Evolutionary conservation across 352 stramenopile genomes (phyloP).

Genomic region (Globisporangium uncinulatum): DNA sequence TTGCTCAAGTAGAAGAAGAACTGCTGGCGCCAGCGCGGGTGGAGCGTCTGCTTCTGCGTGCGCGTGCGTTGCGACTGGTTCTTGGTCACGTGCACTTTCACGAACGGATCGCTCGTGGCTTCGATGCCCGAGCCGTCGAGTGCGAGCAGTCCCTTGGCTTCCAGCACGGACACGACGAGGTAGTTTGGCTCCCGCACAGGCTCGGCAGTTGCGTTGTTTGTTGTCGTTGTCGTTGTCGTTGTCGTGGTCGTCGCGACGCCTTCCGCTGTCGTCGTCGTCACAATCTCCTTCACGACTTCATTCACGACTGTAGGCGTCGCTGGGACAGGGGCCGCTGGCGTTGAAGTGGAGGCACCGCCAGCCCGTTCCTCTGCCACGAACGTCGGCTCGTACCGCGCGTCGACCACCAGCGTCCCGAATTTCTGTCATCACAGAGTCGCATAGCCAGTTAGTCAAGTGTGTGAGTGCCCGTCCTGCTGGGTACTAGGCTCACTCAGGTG

Average conservation of each 20-base stretch:
- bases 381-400: conserved; percentile 40
- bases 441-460: background rate
- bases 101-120: conserved; percentile 63
- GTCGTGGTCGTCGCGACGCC: conserved; percentile 8
- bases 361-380: conserved; percentile 18
- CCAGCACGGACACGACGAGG: conserved; percentile 61
- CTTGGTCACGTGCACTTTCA: conserved; percentile 47
- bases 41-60: conserved; percentile 55
- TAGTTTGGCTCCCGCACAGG: conserved; percentile 33
- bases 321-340: conserved; percentile 1
- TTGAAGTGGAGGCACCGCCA: conserved; percentile 5
- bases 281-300: conserved; percentile 7
- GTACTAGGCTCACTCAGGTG: too few relatives aligned
- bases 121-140: conserved; percentile 48
- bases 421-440: background rate
- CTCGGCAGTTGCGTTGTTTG: background rate
- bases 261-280: conserved; percentile 7
- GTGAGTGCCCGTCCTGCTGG: too few relatives aligned
- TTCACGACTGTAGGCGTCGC: conserved; percentile 3
- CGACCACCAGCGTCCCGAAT: conserved; percentile 17
- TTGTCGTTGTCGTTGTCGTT: conserved; percentile 12
- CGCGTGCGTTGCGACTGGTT: conserved; percentile 58
- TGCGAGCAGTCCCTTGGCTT: conserved; percentile 45
- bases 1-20: conserved; percentile 60
- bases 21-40: conserved; percentile 57